These are phyloP conservation scores for Acanthamoeba sp. DNA, from an alignment of 208 protist genomes.

Conservation along the genomic window DNA sequence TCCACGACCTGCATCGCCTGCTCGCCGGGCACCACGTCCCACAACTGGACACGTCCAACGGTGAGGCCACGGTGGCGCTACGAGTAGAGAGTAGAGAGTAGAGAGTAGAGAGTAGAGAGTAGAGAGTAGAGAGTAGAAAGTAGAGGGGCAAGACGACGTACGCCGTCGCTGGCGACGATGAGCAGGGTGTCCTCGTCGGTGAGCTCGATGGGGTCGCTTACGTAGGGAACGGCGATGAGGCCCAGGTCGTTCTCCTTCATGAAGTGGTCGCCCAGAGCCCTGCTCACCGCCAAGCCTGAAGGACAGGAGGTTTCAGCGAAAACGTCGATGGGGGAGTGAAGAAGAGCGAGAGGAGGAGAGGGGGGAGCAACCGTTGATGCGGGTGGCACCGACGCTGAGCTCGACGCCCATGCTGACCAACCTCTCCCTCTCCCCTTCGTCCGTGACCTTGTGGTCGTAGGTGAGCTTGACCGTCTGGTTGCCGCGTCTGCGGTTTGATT, in stretches of 20 bases:
- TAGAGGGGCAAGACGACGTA: conserved; percentile 26
- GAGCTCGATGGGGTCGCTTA: conserved; percentile 74
- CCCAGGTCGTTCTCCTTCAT: conserved; percentile 83
- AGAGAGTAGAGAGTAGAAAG: too few species aligned
- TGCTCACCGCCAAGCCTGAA: conserved; percentile 80
- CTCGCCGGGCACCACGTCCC: conserved; percentile 84
- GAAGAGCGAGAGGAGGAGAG: too few species aligned
- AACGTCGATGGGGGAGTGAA: too few species aligned
- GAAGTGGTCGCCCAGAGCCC: conserved; percentile 84
- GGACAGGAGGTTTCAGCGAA: background rate
- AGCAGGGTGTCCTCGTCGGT: conserved; percentile 77
- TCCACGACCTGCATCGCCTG: conserved; percentile 81
- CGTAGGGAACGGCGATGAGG: conserved; percentile 72
- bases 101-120: too few species aligned
- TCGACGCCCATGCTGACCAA: conserved; percentile 70
- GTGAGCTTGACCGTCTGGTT: conserved; percentile 72
- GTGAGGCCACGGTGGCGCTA: background rate
- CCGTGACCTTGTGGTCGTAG: conserved; percentile 82
- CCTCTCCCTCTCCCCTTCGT: conserved; percentile 75
- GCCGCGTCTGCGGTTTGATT: background rate
- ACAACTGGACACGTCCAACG: conserved; percentile 67
- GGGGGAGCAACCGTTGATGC: conserved; percentile 79
- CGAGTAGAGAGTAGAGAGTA: too few species aligned
- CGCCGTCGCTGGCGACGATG: conserved; percentile 85
- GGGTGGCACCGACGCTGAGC: conserved; percentile 77